Base-by-base conservation (phyloP, 257 asterid species). In the Apocynum venetum region DNA sequence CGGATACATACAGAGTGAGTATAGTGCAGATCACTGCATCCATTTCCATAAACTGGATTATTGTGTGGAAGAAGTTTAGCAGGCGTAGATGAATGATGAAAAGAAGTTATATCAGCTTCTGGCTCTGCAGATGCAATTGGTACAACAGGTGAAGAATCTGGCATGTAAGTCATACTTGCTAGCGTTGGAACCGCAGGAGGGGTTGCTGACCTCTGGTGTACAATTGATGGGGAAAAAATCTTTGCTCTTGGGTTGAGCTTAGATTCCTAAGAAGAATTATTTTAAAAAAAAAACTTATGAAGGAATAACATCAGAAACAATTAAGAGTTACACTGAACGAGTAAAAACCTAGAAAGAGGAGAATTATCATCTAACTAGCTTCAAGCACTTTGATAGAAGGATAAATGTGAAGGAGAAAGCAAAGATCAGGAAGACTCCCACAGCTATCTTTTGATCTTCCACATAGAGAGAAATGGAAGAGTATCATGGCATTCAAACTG, bases 221-320 rank as follows among this genome's bases (percentile, higher is more conserved):
- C 47, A 81, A 75, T n/a, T 3, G 96, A 91, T 52, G 98, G 98
- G 77, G 89, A 87, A 84, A 91, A 93, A 60, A 86, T 77, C 85
- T 90, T 91, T 68, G 98, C 98, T 84, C 85, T 90, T 41, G 98
- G 98, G 83, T 93, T 93, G 89, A 93, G 97, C 88, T 91, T 93
- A 75, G 90, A 91, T 78, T 89, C 96, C 98, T 91, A 68, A 74
- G 73, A 74, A 82, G 64, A 81, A 70, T 59, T 17, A 25, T 8
- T 1, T 4, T 9, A 57, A 73, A 61, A 71, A 61, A 40, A 3
- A 35, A 46, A 43, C 25, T 20, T 77, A 48, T 31, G 47, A 25
- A 49, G 61, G 12, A 4, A 73, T 47, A 31, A 44, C 53, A 43
- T 43, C 15, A 41, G 7, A 57, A 46, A 53, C 69, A 56, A 64